Percentiles rank a stretch among this genome's conserved stretches.
Evolutionary conservation across 148 eudicot species (phyloP).

Genomic region (Persicaria maculosa): DNA sequence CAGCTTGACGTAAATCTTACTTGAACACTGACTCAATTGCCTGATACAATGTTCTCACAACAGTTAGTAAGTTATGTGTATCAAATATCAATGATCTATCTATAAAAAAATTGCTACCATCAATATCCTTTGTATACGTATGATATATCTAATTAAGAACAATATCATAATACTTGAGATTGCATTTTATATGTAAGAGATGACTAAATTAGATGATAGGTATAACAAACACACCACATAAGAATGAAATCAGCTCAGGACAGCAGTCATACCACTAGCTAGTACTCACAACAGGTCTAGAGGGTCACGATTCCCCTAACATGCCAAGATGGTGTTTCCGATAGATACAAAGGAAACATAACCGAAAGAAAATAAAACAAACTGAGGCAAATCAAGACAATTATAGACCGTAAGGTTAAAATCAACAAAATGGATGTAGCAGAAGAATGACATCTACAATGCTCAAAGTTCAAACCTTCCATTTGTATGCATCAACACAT

Average conservation of each 20-base stretch:
- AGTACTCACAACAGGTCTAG: background rate
- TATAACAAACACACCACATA: background rate
- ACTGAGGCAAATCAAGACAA: too few relatives aligned
- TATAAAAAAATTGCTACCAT: background rate
- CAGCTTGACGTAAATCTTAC: constrained; percentile 43
- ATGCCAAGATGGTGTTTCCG: too few relatives aligned
- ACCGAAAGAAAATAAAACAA: too few relatives aligned
- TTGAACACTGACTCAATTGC: constrained; percentile 75
- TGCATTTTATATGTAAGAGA: background rate
- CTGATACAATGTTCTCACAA: constrained; percentile 25
- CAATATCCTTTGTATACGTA: background rate
- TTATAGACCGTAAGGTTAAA: too few relatives aligned
- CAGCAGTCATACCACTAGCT: background rate
- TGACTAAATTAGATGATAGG: background rate
- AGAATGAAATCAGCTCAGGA: background rate
- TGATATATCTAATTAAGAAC: too few relatives aligned
- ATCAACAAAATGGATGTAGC: too few relatives aligned
- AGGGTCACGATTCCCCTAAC: too few relatives aligned
- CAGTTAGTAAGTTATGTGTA: background rate
- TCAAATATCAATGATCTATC: background rate
- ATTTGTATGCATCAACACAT: background rate
- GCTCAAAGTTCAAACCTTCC: background rate
- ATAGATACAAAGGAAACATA: too few relatives aligned
- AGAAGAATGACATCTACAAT: background rate
- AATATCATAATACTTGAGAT: too few relatives aligned